These are phyloP conservation scores for Aspergillus latus DNA, from an alignment of 2,329 filamentous ascomycete genomes.

Conservation along the genomic window DNA sequence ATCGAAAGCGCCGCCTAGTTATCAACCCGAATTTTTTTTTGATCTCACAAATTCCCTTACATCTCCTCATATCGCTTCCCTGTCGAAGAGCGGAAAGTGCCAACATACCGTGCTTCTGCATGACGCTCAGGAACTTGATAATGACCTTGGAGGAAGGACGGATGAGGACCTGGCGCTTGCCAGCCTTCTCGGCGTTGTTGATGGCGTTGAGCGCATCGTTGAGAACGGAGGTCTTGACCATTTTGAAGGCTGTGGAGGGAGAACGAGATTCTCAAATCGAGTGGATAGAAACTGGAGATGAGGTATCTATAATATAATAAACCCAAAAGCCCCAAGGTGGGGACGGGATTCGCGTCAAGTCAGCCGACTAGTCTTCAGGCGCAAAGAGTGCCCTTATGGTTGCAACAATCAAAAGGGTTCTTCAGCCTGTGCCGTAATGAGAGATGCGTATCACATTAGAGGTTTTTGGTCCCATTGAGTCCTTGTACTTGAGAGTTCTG, in stretches of 20 bases:
- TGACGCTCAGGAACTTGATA: constrained; percentile 97
- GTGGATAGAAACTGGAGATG: constrained; percentile 29
- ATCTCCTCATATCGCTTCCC: not conserved
- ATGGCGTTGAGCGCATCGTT: constrained; percentile 99
- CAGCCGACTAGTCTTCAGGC: constrained; percentile 66
- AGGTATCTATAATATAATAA: constrained; percentile 34
- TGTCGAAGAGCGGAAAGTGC: constrained; percentile 6
- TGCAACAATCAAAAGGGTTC: constrained; percentile 57
- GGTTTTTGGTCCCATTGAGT: constrained; percentile 5
- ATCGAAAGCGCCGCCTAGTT: constrained; percentile 97
- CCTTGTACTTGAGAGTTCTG: constrained; percentile 3
- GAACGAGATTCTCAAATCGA: constrained; percentile 54
- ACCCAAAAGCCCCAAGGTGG: not conserved
- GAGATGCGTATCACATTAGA: constrained; percentile 45
- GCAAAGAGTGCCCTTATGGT: constrained; percentile 63
- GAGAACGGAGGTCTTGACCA: constrained; percentile 99
- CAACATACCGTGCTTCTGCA: constrained; percentile 96
- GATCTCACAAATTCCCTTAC: constrained; percentile 2
- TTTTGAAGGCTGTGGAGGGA: constrained; percentile 65
- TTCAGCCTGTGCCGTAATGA: constrained; percentile 60
- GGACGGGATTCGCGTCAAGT: constrained; percentile 38
- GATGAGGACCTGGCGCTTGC: constrained; percentile 99
- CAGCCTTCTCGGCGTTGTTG: constrained; percentile 99
- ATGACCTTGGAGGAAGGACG: constrained; percentile 99
- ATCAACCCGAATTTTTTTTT: constrained; percentile 81